A percentile compares a stretch with the other conserved stretches of the same genome.
Evolutionary conservation across 805 yeast species (phyloP).

Genomic region (Spathaspora girioi): DNA sequence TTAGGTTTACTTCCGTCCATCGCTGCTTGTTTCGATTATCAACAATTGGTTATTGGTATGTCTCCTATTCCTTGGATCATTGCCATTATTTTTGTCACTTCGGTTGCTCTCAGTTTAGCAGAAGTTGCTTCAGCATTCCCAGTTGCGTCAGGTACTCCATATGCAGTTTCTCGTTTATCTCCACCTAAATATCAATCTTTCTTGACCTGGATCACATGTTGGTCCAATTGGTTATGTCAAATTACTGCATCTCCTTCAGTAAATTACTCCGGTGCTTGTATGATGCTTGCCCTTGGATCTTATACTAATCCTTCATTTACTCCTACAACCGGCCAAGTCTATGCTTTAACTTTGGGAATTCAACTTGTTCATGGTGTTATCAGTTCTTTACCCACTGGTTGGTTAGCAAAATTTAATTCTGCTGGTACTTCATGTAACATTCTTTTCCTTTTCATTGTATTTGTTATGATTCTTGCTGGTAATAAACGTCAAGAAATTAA

Average conservation of each 20-base stretch:
- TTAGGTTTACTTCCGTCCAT: slow-evolving; percentile 64
- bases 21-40: slow-evolving; percentile 59
- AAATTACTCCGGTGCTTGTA: slow-evolving; percentile 51
- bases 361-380: slow-evolving; percentile 45
- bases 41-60: slow-evolving; percentile 57
- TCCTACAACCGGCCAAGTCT: slow-evolving; percentile 48
- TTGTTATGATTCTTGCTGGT: slow-evolving; percentile 51
- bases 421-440: slow-evolving; percentile 49
- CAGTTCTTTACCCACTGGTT: slow-evolving; percentile 52
- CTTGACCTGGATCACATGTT: slow-evolving; percentile 60
- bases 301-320: slow-evolving; percentile 35
- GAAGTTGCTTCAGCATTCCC: slow-evolving; percentile 66
- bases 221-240: slow-evolving; percentile 64
- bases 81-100: slow-evolving; percentile 51
- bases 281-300: slow-evolving; percentile 51
- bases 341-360: slow-evolving; percentile 50
- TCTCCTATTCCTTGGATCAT: slow-evolving; percentile 61
- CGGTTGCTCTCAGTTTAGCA: slow-evolving; percentile 61
- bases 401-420: slow-evolving; percentile 50
- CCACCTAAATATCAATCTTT: slow-evolving; percentile 52
- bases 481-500: slow-evolving; percentile 37
- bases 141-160: slow-evolving; percentile 65
- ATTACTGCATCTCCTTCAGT: slow-evolving; percentile 62
- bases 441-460: slow-evolving; percentile 47
- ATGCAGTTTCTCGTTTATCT: slow-evolving; percentile 61